Percentiles rank a stretch among this genome's conserved stretches.
These are phyloP conservation scores for Rhynchospora tenuis DNA, from an alignment of 176 grass and related monocot genomes.

Conservation along the genomic window DNA sequence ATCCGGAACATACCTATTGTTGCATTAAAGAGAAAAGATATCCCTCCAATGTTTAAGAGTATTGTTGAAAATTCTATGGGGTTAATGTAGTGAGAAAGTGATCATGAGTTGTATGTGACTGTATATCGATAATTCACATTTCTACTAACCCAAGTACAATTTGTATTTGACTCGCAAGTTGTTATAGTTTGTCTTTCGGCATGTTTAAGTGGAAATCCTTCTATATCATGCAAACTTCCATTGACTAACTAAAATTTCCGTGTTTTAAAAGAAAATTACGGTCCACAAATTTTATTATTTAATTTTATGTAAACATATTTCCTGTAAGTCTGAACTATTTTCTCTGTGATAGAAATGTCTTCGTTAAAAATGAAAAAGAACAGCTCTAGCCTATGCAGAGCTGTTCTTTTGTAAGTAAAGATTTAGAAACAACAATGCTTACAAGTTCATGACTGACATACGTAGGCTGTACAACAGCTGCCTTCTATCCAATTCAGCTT, in stretches of 20 bases:
- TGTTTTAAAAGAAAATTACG: constrained; percentile 21
- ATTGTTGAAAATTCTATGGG: no score
- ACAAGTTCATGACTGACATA: constrained; percentile 93
- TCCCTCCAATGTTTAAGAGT: background rate
- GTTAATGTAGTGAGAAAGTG: no score
- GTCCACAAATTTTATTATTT: no score
- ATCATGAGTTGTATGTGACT: no score
- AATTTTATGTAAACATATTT: constrained; percentile 16
- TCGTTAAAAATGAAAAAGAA: background rate
- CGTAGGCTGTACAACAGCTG: constrained; percentile 83
- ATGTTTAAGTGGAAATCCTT: constrained; percentile 7
- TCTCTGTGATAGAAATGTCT: background rate
- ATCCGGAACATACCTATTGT: constrained; percentile 60
- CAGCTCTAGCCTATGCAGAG: background rate
- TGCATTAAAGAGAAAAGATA: background rate
- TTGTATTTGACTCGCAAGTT: constrained; percentile 4
- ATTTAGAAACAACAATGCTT: constrained; percentile 11
- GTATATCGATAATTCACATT: no score
- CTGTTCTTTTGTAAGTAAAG: background rate
- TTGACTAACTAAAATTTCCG: constrained; percentile 4
- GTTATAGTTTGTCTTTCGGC: constrained; percentile 10
- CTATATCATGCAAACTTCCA: constrained; percentile 19
- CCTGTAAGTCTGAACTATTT: background rate
- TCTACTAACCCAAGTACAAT: background rate
- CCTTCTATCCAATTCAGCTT: constrained; percentile 67